Evolutionary conservation across 2,329 filamentous ascomycete species (phyloP).

Genomic region (Xylariales sp.): DNA sequence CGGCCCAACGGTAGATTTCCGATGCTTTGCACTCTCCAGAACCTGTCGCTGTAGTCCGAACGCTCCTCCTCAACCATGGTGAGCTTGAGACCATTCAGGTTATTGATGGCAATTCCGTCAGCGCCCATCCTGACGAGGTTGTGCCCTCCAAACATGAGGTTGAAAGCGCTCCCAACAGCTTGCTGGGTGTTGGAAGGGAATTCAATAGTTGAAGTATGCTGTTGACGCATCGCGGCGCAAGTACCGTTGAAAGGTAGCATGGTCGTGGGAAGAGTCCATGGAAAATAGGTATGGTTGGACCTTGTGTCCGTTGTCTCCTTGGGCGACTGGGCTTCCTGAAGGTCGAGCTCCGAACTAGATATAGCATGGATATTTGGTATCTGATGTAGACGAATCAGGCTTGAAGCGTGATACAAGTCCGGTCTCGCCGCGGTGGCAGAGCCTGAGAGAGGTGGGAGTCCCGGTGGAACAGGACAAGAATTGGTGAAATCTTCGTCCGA

Average conservation of each 20-base stretch:
- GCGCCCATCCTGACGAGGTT: conserved; percentile 41
- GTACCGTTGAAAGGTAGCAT: conserved; percentile 72
- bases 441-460: conserved; percentile 60
- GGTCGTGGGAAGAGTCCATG: conserved; percentile 80
- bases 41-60: conserved; percentile 32
- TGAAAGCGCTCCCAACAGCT: conserved; percentile 35
- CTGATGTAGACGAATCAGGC: conserved; percentile 74
- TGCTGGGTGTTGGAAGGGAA: conserved; percentile 49
- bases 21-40: conserved; percentile 73
- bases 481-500: conserved; percentile 45
- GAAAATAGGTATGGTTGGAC: conserved; percentile 80
- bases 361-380: conserved; percentile 60
- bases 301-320: too few species aligned
- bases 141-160: conserved; percentile 41
- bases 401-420: conserved; percentile 86
- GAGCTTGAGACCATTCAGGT: conserved; percentile 55
- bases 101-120: conserved; percentile 45
- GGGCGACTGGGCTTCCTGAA: too few species aligned
- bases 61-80: conserved; percentile 62
- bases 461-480: conserved; percentile 62
- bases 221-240: conserved; percentile 67
- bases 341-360: background rate
- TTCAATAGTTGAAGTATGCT: conserved; percentile 64
- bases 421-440: conserved; percentile 74
- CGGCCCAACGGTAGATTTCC: conserved; percentile 77